Conservation (phyloP, 768 basidiomycete genomes). For the Serpula lacrymans region DNA sequence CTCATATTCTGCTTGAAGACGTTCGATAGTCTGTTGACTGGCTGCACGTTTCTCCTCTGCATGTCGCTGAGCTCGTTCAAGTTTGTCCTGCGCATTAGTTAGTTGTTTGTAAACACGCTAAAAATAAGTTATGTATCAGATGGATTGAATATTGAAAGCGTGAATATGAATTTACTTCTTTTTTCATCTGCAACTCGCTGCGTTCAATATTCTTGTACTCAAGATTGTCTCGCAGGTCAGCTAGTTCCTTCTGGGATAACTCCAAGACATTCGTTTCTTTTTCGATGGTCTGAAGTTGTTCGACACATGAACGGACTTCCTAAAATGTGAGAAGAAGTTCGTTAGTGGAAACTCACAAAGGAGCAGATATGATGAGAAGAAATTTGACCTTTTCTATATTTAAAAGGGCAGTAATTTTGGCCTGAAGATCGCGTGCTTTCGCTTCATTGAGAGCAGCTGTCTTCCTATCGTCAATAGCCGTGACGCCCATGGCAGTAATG, state of each 20-base stretch:
- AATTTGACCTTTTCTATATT: constrained; percentile 68
- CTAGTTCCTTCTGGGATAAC: constrained; percentile 61
- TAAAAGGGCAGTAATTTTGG: constrained; percentile 66
- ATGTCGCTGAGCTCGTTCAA: constrained; percentile 73
- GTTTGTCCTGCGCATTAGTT: constrained; percentile 76
- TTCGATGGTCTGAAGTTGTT: constrained; percentile 74
- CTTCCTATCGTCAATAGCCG: constrained; percentile 68
- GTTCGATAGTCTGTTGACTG: constrained; percentile 71
- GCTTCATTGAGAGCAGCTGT: constrained; percentile 60
- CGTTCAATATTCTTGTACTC: constrained; percentile 74
- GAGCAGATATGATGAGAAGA: background rate
- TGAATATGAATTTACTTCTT: constrained; percentile 50
- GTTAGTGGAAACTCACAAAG: constrained; percentile 5
- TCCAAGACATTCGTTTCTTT: constrained; percentile 65
- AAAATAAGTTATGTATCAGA: background rate
- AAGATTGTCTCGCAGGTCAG: constrained; percentile 62
- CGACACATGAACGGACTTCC: constrained; percentile 70
- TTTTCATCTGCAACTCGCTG: constrained; percentile 61
- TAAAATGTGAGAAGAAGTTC: constrained; percentile 23
- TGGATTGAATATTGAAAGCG: background rate
- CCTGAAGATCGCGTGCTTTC: constrained; percentile 74
- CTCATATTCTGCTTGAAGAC: constrained; percentile 75
- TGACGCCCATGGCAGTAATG: constrained; percentile 71
- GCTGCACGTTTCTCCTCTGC: constrained; percentile 75
- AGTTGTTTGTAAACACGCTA: constrained; percentile 83